A percentile compares a stretch with the other conserved stretches of the same genome.
These are phyloP conservation scores for Discostella stelligeroides DNA, from an alignment of 108 stramenopile genomes.

Conservation along the genomic window DNA sequence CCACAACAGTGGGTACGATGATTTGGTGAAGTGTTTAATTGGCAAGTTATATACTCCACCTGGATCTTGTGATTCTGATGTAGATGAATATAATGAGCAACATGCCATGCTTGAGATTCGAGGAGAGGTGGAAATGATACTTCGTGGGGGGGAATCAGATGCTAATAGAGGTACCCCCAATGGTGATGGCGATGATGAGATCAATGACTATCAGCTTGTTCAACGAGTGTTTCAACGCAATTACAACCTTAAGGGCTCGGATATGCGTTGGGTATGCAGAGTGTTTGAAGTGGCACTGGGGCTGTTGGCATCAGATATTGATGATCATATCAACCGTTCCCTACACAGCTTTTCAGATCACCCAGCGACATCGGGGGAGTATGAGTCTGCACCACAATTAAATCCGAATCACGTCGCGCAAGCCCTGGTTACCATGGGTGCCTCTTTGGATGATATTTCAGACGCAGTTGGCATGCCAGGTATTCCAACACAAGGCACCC, in stretches of 20 bases:
- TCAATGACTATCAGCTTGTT: constrained; percentile 31
- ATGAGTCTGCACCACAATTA: constrained; percentile 19
- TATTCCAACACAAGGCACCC: constrained; percentile 26
- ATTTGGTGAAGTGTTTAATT: constrained; percentile 52
- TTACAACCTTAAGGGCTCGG: constrained; percentile 52
- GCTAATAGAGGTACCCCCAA: neutral
- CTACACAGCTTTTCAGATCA: constrained; percentile 33
- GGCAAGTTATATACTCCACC: constrained; percentile 52
- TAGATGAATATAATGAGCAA: constrained; percentile 16
- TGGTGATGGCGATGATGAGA: constrained; percentile 23
- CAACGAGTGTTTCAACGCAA: constrained; percentile 56
- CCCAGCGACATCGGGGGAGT: constrained; percentile 1
- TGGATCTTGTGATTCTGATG: neutral
- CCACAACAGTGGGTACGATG: constrained; percentile 36
- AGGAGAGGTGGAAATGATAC: constrained; percentile 35
- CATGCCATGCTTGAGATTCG: constrained; percentile 36
- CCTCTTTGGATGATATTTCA: constrained; percentile 42
- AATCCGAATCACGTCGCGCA: constrained; percentile 55
- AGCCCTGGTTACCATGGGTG: constrained; percentile 69
- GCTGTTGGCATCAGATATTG: constrained; percentile 39
- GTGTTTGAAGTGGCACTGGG: constrained; percentile 63
- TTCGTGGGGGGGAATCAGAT: constrained; percentile 17
- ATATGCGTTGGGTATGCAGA: constrained; percentile 81
- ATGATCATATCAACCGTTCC: constrained; percentile 36
- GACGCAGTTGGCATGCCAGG: constrained; percentile 18